Evolutionary conservation across 2,329 filamentous ascomycete species (phyloP).

Genomic region (Fusarium pseudonygamai): DNA sequence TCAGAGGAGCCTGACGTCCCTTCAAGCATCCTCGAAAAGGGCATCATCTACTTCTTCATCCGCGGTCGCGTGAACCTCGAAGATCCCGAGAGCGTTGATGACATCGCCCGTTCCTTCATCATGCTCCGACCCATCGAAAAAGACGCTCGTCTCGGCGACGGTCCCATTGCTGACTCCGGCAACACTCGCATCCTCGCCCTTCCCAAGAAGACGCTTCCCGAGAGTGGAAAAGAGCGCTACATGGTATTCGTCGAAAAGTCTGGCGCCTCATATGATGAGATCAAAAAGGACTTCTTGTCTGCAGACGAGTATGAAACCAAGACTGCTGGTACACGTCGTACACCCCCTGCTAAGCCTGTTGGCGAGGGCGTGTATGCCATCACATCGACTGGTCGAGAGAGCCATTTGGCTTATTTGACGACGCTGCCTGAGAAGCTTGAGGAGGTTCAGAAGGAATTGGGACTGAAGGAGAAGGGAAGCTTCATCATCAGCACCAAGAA

Average conservation of each 20-base stretch:
- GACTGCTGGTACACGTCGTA: conserved; percentile 74
- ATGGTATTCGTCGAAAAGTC: conserved; percentile 86
- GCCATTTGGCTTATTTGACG: conserved; percentile 81
- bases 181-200: conserved; percentile 79
- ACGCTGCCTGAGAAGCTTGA: conserved; percentile 77
- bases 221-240: conserved; percentile 73
- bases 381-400: conserved; percentile 74
- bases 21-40: conserved; percentile 79
- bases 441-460: conserved; percentile 79
- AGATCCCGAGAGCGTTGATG: conserved; percentile 72
- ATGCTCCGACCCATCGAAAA: conserved; percentile 77
- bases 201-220: conserved; percentile 85
- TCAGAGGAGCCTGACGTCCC: conserved; percentile 47
- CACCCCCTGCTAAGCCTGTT: conserved; percentile 76
- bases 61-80: conserved; percentile 79
- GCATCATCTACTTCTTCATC: conserved; percentile 91
- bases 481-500: conserved; percentile 86
- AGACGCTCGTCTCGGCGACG: conserved; percentile 68
- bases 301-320: conserved; percentile 78
- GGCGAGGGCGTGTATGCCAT: conserved; percentile 89
- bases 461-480: conserved; percentile 75
- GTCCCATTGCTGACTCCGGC: conserved; percentile 57
- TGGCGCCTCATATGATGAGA: conserved; percentile 68
- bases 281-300: conserved; percentile 78
- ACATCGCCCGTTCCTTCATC: conserved; percentile 82